phyloP scores from a whole-genome alignment of 495 filamentous ascomycete genomes.

The Ramalina peruviana region DNA sequence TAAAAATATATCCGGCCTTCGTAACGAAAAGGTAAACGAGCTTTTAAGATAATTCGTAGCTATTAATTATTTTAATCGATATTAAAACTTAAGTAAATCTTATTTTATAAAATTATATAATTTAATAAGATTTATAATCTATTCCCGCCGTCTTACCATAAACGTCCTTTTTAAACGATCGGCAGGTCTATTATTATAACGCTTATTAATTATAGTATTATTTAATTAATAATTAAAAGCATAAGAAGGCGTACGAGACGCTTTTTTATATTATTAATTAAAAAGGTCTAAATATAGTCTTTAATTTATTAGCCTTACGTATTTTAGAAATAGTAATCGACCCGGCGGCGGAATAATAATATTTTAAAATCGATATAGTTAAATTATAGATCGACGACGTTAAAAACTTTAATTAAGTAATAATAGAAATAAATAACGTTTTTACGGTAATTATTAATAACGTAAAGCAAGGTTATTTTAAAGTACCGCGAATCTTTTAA shows the following conservation, averaged over 20 bases:
- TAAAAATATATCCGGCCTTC: too few relatives aligned
- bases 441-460: too few relatives aligned
- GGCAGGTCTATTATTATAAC: neutral
- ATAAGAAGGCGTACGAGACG: neutral
- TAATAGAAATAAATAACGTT: too few relatives aligned
- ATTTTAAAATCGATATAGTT: too few relatives aligned
- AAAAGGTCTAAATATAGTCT: too few relatives aligned
- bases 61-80: neutral
- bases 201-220: neutral
- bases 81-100: neutral
- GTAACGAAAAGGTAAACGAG: neutral
- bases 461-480: too few relatives aligned
- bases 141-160: neutral
- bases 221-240: neutral
- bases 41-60: neutral
- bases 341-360: too few relatives aligned
- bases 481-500: too few relatives aligned
- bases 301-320: too few relatives aligned
- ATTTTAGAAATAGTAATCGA: too few relatives aligned
- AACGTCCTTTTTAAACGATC: neutral
- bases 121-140: neutral
- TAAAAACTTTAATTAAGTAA: too few relatives aligned
- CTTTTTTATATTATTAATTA: slow-evolving; percentile 3
- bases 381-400: too few relatives aligned
- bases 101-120: neutral